phyloP scores from a whole-genome alignment of 2,329 filamentous ascomycete species.

The Pestalotiopsis sp. region DNA sequence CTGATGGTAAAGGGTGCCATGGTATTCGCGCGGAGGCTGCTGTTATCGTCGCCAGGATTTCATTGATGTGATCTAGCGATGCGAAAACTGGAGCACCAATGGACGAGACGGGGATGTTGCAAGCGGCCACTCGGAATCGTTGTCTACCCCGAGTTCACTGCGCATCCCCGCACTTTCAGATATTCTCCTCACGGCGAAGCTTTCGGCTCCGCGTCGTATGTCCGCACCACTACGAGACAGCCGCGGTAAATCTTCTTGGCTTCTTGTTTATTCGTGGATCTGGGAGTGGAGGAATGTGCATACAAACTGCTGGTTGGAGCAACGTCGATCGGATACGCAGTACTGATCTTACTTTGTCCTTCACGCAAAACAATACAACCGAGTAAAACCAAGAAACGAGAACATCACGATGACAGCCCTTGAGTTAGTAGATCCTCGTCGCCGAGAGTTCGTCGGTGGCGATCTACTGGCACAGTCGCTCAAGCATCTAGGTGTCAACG shows the following conservation, averaged over 20 bases:
- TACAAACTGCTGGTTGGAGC: not conserved
- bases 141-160: not conserved
- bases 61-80: not conserved
- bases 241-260: not conserved
- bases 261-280: not conserved
- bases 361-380: not conserved
- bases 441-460: slow-evolving; percentile 42
- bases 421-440: slow-evolving; percentile 1
- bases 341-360: not conserved
- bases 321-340: not conserved
- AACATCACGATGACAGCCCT: not conserved
- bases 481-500: slow-evolving; percentile 40
- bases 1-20: not conserved
- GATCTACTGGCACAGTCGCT: slow-evolving; percentile 48
- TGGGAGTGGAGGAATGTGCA: not conserved
- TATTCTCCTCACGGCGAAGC: not conserved
- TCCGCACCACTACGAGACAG: not conserved
- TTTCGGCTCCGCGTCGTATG: not conserved
- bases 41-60: not conserved
- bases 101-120: not conserved
- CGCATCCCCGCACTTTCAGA: not conserved
- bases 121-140: not conserved
- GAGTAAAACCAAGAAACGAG: not conserved
- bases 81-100: not conserved
- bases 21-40: not conserved